Evolutionary conservation across 2,329 filamentous ascomycete species (phyloP).

Genomic region (Fusarium proliferatum): DNA sequence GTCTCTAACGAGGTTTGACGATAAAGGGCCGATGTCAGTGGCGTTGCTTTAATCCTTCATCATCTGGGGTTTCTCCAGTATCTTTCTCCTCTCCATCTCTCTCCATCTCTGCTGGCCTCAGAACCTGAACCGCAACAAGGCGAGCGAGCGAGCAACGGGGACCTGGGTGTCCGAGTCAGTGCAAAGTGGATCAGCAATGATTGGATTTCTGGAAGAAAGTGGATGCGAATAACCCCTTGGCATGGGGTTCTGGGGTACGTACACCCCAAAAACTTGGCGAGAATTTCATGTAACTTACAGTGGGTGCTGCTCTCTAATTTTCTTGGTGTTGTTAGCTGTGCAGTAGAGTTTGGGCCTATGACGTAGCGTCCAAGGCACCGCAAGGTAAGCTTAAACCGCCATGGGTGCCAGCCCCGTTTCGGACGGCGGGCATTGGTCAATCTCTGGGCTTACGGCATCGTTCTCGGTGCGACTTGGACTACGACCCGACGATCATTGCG

Average conservation of each 20-base stretch:
- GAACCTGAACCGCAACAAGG: constrained; percentile 12
- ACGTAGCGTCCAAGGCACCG: constrained; percentile 41
- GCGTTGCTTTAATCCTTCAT: constrained; percentile 30
- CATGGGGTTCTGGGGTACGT: constrained; percentile 30
- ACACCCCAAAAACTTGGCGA: constrained; percentile 19
- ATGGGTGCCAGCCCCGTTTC: constrained; percentile 20
- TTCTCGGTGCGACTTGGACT: constrained; percentile 36
- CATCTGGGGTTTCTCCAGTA: constrained; percentile 29
- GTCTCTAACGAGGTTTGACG: constrained; percentile 27
- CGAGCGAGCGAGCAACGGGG: neutral
- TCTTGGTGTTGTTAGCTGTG: constrained; percentile 20
- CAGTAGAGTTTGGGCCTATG: constrained; percentile 18
- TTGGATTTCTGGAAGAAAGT: constrained; percentile 34
- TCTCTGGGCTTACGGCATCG: constrained; percentile 35
- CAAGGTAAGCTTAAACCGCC: constrained; percentile 44
- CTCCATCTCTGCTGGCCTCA: neutral
- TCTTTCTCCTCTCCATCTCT: neutral
- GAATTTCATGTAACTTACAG: neutral
- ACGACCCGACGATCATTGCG: constrained; percentile 28
- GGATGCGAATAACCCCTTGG: constrained; percentile 13
- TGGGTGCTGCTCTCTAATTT: neutral
- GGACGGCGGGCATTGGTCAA: neutral
- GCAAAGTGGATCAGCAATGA: constrained; percentile 4
- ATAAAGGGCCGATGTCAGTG: constrained; percentile 45
- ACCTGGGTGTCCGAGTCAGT: constrained; percentile 5